Base-by-base conservation (phyloP, 139 green algal genomes). In the Yamagishiella unicocca region DNA sequence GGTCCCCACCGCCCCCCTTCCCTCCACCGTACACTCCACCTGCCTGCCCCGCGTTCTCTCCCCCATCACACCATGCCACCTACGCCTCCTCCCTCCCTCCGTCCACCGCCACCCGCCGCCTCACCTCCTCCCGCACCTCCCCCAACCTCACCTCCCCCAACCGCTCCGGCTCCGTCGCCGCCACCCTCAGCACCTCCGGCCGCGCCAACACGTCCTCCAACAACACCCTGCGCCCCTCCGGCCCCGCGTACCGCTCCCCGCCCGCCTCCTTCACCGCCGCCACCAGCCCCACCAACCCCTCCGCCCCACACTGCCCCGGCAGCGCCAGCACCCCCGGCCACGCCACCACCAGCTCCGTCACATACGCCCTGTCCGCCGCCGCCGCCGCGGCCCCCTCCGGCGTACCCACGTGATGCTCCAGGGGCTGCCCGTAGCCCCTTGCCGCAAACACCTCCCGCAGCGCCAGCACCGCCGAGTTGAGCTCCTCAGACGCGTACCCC, bases 311-410 rank as follows among this genome's bases (percentile, higher is more conserved):
- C 53, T 6, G 35, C 24, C 54, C 76, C 54, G 76, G 35, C 53
- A 72, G 27, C 37, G 53, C 76, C 76, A 83, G 54, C 76, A 83
- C 22, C 14, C 76, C 76, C 54, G 76, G 76, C 76, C 76, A 83
- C 54, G 76, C 76, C 76, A 83, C 76, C 76, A 25, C 76, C 27
- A 83, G 54, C 50, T 54, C 54, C 22, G 76, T 83, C 21, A 83
- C 76, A 35, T 83, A 83, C 24, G 76, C 76, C 1, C 76, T 54
- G 55, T 83, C 76, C 76, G 54, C 54, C 33, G 76, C 76, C 54
- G 76, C 76, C 35, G 25, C 76, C 25, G 76, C 76, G 2, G 54
- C 54, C 25, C 76, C 76, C 76, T 83, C 76, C 22, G 50, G 2
- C 54, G 76, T 83, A 21, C 76, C 76, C 76, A 72, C 53, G 35